Base-by-base conservation (phyloP, 345 rosid genomes). In the Heritiera fomes region DNA sequence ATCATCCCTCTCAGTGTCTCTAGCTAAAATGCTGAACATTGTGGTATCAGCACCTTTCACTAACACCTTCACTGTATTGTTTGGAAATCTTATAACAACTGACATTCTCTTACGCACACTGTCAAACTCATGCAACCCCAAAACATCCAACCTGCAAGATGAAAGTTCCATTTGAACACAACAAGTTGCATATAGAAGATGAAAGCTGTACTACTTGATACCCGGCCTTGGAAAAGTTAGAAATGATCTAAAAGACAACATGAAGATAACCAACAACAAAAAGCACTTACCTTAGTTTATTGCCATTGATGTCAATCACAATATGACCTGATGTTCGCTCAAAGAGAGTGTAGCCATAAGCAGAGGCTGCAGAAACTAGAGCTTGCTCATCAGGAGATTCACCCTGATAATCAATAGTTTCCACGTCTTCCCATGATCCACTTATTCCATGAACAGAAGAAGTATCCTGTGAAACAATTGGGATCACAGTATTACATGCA, bases 341-440 rank as follows among this genome's bases (percentile, higher is more conserved):
- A 84, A 77, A 87, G 14, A 92, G 90, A 77, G 92, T 89, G 80
- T 88, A 92, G 28, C 92, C 91, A 82, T 90, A 90, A 43, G 91
- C 88, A 79, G 92, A 85, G 65, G 97, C 97, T n/a, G 97, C 97
- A 86, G 88, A 87, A 83, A 89, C 97, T 75, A 92, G 78, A 34
- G 97, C 97, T 83, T 92, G 97, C 87, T 92, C 97, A 82, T 92
- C 94, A 78, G 97, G 97, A 78, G 97, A 92, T 85, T 92, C 94
- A 83, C 94, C 92, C 84, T 92, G 97, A 83, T 92, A 92, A 47
- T 81, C 87, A 79, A 92, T 89, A 30, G 86, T 67, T 77, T 77
- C 89, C 58, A 76, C 69, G 49, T 75, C 86, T 69, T 80, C 91
- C 5, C 45, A 76, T 40, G 72, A 14, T 65, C 71, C 84, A 59